Conservation (phyloP, 2,329 filamentous ascomycete genomes). For the Elsinoe necatrix region DNA sequence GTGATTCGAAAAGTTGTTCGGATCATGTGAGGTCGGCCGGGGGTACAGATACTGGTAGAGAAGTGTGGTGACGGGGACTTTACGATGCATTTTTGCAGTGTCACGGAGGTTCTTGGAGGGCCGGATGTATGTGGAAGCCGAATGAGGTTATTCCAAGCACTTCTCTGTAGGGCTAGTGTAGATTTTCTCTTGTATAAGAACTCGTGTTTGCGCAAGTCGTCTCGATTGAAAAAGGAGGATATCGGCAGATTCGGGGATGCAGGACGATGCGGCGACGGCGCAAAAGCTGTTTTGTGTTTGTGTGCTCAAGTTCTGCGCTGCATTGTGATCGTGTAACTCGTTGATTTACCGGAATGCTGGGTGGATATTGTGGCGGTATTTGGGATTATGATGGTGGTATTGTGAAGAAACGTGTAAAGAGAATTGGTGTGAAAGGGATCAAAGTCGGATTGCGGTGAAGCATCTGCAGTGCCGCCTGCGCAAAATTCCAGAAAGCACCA, state of each 20-base stretch:
- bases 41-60: slow-evolving; percentile 69
- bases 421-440: background rate
- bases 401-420: background rate
- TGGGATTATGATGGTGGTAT: background rate
- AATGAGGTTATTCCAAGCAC: background rate
- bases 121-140: background rate
- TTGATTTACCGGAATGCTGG: background rate
- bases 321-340: background rate
- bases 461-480: slow-evolving; percentile 2
- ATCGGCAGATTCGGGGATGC: background rate
- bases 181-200: background rate
- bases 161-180: background rate
- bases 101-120: slow-evolving; percentile 42
- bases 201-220: background rate
- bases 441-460: slow-evolving; percentile 6
- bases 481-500: slow-evolving; percentile 13
- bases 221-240: background rate
- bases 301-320: background rate
- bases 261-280: background rate
- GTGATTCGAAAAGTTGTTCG: slow-evolving; percentile 61
- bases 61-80: slow-evolving; percentile 58
- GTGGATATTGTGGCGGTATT: background rate
- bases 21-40: slow-evolving; percentile 57
- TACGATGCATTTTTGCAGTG: slow-evolving; percentile 68
- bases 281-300: slow-evolving; percentile 1